Percentiles rank a stretch among this genome's conserved stretches.
These are phyloP conservation scores for Gossypium bickii DNA, from an alignment of 345 rosid species.

Conservation along the genomic window DNA sequence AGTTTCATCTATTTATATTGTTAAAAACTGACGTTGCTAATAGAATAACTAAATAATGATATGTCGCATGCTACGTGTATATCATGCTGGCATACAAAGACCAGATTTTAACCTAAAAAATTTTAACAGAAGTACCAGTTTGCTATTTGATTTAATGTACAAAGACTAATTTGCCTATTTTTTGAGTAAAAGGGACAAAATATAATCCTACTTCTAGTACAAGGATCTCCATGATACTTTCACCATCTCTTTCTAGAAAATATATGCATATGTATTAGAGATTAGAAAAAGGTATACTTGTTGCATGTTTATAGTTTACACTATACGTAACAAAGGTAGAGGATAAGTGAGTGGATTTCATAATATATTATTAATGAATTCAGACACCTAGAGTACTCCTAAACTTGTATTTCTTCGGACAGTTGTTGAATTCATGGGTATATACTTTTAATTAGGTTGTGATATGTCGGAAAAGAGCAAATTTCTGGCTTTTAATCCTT, in stretches of 20 bases:
- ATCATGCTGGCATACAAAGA: too few relatives aligned
- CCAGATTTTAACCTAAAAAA: too few relatives aligned
- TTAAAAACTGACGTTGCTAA: too few relatives aligned
- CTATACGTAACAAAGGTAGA: neutral
- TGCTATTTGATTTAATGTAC: too few relatives aligned
- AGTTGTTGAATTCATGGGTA: neutral
- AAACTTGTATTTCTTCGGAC: neutral
- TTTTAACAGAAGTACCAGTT: too few relatives aligned
- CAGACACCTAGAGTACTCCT: neutral
- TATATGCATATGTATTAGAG: neutral
- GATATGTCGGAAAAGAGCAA: neutral
- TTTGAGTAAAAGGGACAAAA: too few relatives aligned
- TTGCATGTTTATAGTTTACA: neutral
- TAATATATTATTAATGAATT: neutral
- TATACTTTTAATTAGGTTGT: neutral
- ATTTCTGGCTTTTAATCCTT: neutral
- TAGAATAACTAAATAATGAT: too few relatives aligned
- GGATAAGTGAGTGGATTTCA: slow-evolving; percentile 3
- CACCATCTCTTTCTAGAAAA: neutral
- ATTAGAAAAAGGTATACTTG: neutral
- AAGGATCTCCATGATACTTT: too few relatives aligned
- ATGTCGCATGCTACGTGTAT: too few relatives aligned
- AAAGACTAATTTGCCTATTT: too few relatives aligned
- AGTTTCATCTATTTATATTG: too few relatives aligned
- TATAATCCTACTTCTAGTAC: too few relatives aligned